Conservation (phyloP, 2,329 filamentous ascomycete species). For the Exophiala phaeomuriformis region DNA sequence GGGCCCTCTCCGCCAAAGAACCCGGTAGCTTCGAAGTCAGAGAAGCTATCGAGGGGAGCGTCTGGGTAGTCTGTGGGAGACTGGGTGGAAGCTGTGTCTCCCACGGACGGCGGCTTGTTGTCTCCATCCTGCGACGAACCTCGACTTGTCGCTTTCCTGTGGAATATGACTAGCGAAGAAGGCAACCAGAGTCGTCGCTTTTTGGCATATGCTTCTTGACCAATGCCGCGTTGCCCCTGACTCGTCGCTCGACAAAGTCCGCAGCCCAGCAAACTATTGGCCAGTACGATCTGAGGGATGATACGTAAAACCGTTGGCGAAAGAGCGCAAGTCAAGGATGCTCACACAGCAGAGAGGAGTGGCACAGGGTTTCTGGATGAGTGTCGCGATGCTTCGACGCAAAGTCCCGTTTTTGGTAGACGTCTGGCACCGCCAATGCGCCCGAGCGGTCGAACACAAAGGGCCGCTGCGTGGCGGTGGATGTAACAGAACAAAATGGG, state of each 20-base stretch:
- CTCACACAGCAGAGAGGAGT: slow-evolving; percentile 16
- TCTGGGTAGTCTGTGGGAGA: slow-evolving; percentile 34
- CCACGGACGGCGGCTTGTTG: slow-evolving; percentile 39
- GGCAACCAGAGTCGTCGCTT: slow-evolving; percentile 8
- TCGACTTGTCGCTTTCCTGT: slow-evolving; percentile 12
- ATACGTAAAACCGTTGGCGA: slow-evolving; percentile 5
- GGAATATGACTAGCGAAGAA: slow-evolving; percentile 14
- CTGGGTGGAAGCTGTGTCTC: slow-evolving; percentile 36
- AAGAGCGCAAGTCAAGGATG: slow-evolving; percentile 7
- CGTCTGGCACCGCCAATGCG: slow-evolving; percentile 1
- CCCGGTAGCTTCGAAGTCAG: slow-evolving; percentile 40
- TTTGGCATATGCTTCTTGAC: slow-evolving; percentile 16
- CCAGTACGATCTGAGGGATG: slow-evolving; percentile 1
- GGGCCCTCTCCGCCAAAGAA: slow-evolving; percentile 35
- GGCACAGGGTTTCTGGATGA: slow-evolving; percentile 9
- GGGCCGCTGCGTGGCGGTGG: no score
- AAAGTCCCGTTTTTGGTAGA: slow-evolving; percentile 7
- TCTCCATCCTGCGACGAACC: slow-evolving; percentile 32
- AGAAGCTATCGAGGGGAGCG: slow-evolving; percentile 43
- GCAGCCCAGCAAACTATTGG: slow-evolving; percentile 11
- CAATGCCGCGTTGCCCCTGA: slow-evolving; percentile 6
- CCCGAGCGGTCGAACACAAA: not conserved
- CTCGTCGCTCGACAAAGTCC: slow-evolving; percentile 10
- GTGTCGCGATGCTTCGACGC: slow-evolving; percentile 5
- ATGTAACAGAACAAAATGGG: no score